Conservation (phyloP, 352 stramenopile genomes). For the Thalassiosira hispida region DNA sequence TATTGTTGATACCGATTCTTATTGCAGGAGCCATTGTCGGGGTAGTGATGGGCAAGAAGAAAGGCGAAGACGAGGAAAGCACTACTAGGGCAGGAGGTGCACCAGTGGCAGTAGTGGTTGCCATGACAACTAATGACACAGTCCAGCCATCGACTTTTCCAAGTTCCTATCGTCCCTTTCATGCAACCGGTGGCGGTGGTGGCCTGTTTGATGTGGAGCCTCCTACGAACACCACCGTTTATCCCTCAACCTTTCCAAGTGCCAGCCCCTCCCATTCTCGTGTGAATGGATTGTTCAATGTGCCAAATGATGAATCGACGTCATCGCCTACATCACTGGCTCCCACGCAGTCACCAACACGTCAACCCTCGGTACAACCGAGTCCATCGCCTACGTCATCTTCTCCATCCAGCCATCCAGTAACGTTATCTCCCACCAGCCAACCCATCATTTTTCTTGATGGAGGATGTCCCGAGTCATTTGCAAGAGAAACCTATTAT, state of each 20-base stretch:
- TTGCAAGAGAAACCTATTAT: no score
- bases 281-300: neutral
- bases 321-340: neutral
- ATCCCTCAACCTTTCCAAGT: constrained; percentile 2
- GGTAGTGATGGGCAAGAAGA: constrained; percentile 12
- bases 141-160: no score
- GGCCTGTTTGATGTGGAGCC: no score
- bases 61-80: neutral
- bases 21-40: constrained; percentile 3
- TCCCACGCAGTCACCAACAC: neutral
- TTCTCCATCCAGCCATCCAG: constrained; percentile 1
- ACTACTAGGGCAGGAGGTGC: no score
- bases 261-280: neutral
- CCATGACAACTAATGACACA: no score
- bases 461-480: no score
- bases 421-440: neutral
- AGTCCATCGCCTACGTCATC: neutral
- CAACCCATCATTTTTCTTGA: constrained; percentile 17
- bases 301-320: neutral
- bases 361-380: neutral
- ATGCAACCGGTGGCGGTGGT: no score
- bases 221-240: neutral
- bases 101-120: no score
- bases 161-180: no score
- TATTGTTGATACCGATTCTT: neutral